Evolutionary conservation across 179 eudicot species (phyloP).

Genomic region (Corrigiola litoralis): DNA sequence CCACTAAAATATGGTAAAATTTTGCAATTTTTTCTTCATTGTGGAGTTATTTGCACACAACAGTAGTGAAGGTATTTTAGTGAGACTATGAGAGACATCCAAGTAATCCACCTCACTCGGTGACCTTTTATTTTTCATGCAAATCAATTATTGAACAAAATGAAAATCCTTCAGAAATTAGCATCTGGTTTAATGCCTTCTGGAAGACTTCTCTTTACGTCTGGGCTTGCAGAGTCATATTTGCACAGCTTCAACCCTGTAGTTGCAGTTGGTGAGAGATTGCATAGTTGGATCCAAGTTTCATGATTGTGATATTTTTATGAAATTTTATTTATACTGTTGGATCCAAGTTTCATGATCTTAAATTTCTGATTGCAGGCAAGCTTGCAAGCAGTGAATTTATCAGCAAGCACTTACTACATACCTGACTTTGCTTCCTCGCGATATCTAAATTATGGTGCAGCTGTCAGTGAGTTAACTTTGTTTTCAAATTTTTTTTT

Average conservation of each 20-base stretch:
- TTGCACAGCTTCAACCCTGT: no score
- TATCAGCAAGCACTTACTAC: constrained; percentile 60
- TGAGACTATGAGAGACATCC: no score
- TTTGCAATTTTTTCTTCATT: background rate
- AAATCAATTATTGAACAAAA: no score
- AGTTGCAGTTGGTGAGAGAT: no score
- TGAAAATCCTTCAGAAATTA: background rate
- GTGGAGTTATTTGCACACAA: no score
- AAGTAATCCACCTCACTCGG: no score
- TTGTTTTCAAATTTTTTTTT: background rate
- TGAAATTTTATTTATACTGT: background rate
- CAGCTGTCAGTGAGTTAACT: constrained; percentile 92
- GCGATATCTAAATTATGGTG: constrained; percentile 81
- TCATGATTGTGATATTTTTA: background rate
- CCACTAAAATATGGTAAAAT: no score
- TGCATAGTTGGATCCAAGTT: background rate
- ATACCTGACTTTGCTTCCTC: constrained; percentile 56
- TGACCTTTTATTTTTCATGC: no score
- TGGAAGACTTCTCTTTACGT: no score
- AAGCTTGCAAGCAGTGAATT: constrained; percentile 41
- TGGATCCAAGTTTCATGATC: background rate
- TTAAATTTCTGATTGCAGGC: constrained; percentile 49
- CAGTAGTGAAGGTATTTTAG: background rate
- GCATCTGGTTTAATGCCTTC: no score
- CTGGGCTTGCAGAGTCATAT: no score